phyloP scores from a whole-genome alignment of 2,329 filamentous ascomycete species.

The Ploettnerulaceae sp. region DNA sequence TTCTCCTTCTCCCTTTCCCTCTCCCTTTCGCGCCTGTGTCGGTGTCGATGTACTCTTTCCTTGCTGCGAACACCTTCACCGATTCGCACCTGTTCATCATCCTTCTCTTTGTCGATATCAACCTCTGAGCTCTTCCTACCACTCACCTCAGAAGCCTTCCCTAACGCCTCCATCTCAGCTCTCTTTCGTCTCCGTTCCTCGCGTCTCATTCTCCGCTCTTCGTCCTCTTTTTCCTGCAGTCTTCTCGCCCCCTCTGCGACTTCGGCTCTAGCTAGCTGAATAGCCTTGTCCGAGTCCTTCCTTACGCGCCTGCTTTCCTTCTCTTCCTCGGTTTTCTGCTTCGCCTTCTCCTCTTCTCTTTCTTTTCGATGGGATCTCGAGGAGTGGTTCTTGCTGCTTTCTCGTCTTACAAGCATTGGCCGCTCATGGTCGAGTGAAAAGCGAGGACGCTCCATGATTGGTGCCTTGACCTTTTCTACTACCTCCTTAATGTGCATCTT shows the following conservation, averaged over 20 bases:
- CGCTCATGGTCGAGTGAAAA: slow-evolving; percentile 24
- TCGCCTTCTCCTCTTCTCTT: slow-evolving; percentile 19
- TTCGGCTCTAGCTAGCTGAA: slow-evolving; percentile 22
- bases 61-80: slow-evolving; percentile 7
- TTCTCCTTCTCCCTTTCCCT: slow-evolving; percentile 17
- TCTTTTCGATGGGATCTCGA: slow-evolving; percentile 18
- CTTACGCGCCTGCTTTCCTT: slow-evolving; percentile 23
- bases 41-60: slow-evolving; percentile 20
- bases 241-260: slow-evolving; percentile 22
- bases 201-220: slow-evolving; percentile 20
- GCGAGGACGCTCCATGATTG: slow-evolving; percentile 21
- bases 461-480: slow-evolving; percentile 14
- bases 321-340: slow-evolving; percentile 24
- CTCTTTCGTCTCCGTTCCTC: slow-evolving; percentile 24
- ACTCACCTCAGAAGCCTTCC: slow-evolving; percentile 6
- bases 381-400: slow-evolving; percentile 10
- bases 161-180: slow-evolving; percentile 21
- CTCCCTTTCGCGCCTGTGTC: slow-evolving; percentile 13
- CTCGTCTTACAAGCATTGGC: slow-evolving; percentile 9
- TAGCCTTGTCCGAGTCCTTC: slow-evolving; percentile 24
- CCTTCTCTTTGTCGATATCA: slow-evolving; percentile 12
- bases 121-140: neutral
- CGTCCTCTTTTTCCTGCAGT: slow-evolving; percentile 25
- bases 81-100: neutral
- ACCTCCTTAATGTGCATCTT: slow-evolving; percentile 23